Evolutionary conservation across 2,329 filamentous ascomycete species (phyloP), one percentile per base, ranked within the genome.

Genomic region (Claviceps quebecensis): DNA sequence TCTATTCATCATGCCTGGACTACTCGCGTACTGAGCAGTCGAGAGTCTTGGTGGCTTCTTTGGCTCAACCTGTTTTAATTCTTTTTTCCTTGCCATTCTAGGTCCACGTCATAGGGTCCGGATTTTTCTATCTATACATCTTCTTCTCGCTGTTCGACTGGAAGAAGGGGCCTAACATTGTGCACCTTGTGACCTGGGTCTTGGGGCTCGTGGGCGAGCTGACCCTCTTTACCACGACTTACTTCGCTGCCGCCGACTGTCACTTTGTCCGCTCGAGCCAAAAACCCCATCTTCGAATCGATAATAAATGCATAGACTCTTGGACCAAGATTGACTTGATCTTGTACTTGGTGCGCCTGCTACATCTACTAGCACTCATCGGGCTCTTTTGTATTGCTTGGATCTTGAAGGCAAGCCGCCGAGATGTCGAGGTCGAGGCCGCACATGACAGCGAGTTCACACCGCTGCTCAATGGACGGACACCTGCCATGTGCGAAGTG

Each of bases 131-230:
- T 70, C 77, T 86, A 48, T 83, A 95, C 58, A 78, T 95, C 57
- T 76, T 94, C 57, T 84, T 96, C 61, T 89, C 89, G 34, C 77
- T 97, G 52, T 75, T 95, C 60, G 90, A 96, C 66, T 86, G 85
- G 62, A 81, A 80, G 55, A 83, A 87, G 37, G 86, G 86, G 13
- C 93, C 93, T 0, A 90, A 84, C 48, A 72, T 82, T 46, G 82
- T 87, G 50, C 89, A 96, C 67, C 77, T 91, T 52, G 68, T 84
- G 46, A 82, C 87, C 59, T 98, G 93, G 93, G 65, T 75, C 43
- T 68, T 88, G 44, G 83, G 83, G 26, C 65, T 88, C n/a, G 66
- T 78, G 26, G 76, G 88, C 55, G 93, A 98, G 66, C 59, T 84
- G 23, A 70, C 82, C 48, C 80, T 97, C 39, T 74, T 93, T 54